Evolutionary conservation across 1,284 basidiomycete species (phyloP).

Genomic region (Inonotus hispidus): DNA sequence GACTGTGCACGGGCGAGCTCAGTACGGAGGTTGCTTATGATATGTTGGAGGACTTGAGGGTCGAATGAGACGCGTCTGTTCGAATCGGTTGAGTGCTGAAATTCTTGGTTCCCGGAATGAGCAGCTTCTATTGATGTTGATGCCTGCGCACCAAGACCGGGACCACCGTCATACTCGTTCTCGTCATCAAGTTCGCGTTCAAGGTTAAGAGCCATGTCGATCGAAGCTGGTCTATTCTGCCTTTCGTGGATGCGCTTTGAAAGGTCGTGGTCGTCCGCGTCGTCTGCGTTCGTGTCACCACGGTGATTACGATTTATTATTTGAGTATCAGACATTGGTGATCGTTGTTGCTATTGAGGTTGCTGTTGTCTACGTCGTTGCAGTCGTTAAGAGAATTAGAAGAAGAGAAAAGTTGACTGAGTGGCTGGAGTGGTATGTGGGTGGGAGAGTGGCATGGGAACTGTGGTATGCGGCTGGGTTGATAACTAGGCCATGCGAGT

Average conservation of each 20-base stretch:
- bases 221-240: conserved; percentile 49
- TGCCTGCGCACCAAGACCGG: background rate
- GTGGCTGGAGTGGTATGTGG: background rate
- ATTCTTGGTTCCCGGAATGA: background rate
- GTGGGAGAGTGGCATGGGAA: background rate
- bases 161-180: conserved; percentile 13
- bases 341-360: background rate
- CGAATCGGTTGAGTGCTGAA: background rate
- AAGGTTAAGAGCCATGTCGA: conserved; percentile 71
- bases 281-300: background rate
- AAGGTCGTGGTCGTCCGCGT: conserved; percentile 4
- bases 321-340: background rate
- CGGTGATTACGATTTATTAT: background rate
- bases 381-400: background rate
- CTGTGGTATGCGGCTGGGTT: background rate
- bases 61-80: conserved; percentile 54
- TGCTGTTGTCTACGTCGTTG: background rate
- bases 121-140: background rate
- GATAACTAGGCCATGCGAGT: background rate
- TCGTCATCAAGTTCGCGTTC: conserved; percentile 55
- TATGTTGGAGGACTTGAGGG: conserved; percentile 66
- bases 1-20: conserved; percentile 55
- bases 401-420: background rate
- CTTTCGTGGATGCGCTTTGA: conserved; percentile 6
- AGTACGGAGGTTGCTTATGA: conserved; percentile 60